Conservation (phyloP, 176 grass and related monocot genomes). For the Ensete glaucum region DNA sequence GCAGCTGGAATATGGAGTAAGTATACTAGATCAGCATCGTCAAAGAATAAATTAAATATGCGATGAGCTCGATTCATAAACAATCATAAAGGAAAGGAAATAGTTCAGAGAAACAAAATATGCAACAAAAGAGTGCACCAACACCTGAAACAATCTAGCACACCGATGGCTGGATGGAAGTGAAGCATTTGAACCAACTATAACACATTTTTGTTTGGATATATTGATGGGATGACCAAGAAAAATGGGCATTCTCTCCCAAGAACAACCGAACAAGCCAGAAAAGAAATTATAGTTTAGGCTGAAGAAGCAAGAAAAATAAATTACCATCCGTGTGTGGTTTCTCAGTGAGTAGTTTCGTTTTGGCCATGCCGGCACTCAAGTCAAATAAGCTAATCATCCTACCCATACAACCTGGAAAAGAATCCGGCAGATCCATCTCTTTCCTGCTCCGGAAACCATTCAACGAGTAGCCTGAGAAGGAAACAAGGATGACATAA, state of each 20-base stretch:
- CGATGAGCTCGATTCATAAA: neutral
- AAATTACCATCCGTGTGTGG: slow-evolving; percentile 11
- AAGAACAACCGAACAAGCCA: neutral
- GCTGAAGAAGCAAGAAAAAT: neutral
- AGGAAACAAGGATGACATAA: neutral
- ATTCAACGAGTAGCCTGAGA: slow-evolving; percentile 35
- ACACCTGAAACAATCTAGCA: no score
- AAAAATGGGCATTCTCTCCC: neutral
- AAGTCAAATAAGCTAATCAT: slow-evolving; percentile 18
- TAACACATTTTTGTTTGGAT: no score
- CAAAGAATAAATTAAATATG: neutral
- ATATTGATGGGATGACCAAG: no score
- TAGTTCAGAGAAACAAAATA: neutral
- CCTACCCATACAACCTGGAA: slow-evolving; percentile 6
- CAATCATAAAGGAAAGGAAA: neutral
- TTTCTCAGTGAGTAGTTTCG: slow-evolving; percentile 6
- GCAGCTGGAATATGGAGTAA: neutral
- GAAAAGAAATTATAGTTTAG: neutral
- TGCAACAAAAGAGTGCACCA: neutral
- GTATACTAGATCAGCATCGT: neutral
- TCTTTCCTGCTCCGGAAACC: slow-evolving; percentile 40
- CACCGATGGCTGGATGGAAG: neutral
- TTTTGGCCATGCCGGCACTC: slow-evolving; percentile 7
- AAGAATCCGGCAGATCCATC: slow-evolving; percentile 30
- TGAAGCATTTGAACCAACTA: neutral